Evolutionary conservation across 345 rosid species (phyloP), one percentile per base, ranked within the genome.

Genomic region (Euphorbia pulcherrima): DNA sequence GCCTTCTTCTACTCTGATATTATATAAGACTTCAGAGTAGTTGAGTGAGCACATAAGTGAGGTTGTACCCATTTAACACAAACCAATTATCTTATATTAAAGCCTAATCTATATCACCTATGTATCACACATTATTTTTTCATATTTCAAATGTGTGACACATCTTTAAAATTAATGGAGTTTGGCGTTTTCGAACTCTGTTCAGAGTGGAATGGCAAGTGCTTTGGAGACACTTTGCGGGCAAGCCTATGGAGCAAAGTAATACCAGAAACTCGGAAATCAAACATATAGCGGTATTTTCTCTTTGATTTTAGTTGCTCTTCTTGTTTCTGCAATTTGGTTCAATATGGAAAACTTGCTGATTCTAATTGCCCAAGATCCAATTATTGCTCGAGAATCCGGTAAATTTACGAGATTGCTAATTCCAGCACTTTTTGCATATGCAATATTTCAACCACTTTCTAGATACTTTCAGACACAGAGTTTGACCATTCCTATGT

Each of bases 201-300:
- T 2, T 33, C 70, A 72, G 75, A 37, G 14, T 58, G 76, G 71
- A 4, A 66, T 73, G 76, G 65, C 76, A 40, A 66, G 71, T 26
- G 65, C 60, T 3, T 24, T 60, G 20, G 72, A 68, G 10, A 62
- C 72, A 14, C 63, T 68, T 0, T 73, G 72, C 10, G 72, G 72
- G n/a, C 76, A 73, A 66, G 76, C 76, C 27, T 73, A 65, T 66
- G 76, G 76, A 50, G 76, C 76, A 4, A 5, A 40, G 35, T 67
- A 73, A 14, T 73, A 33, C 37, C 3, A 63, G 20, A 73, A 73
- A 51, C 61, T 73, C 41, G 76, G 67, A 27, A 66, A 24, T 16
- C 76, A 73, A 27, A 67, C 67, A 2, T 73, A 67, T 40, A 52
- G 66, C 50, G 71, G 67, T 11, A 73, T 73, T 20, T 59, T 66